Conservation (phyloP, 2,329 filamentous ascomycete genomes). For the Chrysosporium queenslandicum region DNA sequence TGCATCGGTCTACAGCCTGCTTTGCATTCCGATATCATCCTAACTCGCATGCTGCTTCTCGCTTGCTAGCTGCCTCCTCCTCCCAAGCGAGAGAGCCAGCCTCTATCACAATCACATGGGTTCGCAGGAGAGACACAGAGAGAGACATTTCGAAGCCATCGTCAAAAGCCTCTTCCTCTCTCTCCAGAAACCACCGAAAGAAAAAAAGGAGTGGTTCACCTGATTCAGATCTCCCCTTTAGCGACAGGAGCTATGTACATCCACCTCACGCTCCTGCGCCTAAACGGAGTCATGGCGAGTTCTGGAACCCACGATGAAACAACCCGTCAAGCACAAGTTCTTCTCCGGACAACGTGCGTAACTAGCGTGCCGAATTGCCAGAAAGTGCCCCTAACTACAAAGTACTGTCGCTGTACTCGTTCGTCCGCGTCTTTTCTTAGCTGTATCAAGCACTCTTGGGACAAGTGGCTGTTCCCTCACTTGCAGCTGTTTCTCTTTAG, state of each 20-base stretch:
- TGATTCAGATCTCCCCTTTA: not conserved
- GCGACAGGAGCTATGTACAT: not conserved
- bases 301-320: not conserved
- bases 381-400: too few species aligned
- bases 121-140: not conserved
- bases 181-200: not conserved
- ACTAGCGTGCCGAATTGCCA: too few species aligned
- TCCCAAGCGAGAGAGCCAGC: not conserved
- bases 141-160: conserved; percentile 9
- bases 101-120: conserved; percentile 1
- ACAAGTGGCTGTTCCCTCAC: too few species aligned
- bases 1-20: too few species aligned
- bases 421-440: too few species aligned
- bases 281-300: not conserved
- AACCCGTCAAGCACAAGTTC: not conserved
- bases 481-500: too few species aligned
- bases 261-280: not conserved
- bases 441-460: too few species aligned
- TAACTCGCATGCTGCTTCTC: not conserved
- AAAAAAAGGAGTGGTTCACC: not conserved
- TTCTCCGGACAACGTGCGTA: too few species aligned
- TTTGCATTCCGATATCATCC: not conserved
- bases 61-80: not conserved
- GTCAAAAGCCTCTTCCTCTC: too few species aligned
- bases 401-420: too few species aligned